phyloP scores from a whole-genome alignment of 2,329 filamentous ascomycete species.

The Metarhizium guizhouense region DNA sequence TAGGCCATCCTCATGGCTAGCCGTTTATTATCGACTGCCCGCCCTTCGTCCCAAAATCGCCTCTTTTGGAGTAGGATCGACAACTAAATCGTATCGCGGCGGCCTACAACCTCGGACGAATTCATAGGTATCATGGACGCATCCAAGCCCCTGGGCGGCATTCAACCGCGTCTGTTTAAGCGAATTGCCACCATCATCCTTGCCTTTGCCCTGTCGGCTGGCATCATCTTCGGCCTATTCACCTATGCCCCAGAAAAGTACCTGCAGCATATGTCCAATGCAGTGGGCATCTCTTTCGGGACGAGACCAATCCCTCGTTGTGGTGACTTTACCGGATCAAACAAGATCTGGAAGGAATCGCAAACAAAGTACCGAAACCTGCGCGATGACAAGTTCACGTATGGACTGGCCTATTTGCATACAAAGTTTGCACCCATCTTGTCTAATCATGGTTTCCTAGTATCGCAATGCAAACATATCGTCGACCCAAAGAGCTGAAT shows the following conservation, averaged over 20 bases:
- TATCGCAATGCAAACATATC: slow-evolving; percentile 28
- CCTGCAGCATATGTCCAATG: not conserved
- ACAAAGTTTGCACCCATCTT: not conserved
- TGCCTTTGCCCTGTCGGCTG: slow-evolving; percentile 1
- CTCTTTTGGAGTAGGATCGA: too few relatives aligned
- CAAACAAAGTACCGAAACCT: slow-evolving; percentile 16
- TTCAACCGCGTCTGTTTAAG: not conserved
- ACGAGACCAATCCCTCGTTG: not conserved
- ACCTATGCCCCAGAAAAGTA: slow-evolving; percentile 1
- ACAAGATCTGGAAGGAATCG: slow-evolving; percentile 13
- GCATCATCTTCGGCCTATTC: slow-evolving; percentile 1
- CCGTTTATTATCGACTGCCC: not conserved
- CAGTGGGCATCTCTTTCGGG: not conserved
- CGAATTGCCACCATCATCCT: slow-evolving; percentile 1
- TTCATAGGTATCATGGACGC: not conserved
- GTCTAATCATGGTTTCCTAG: slow-evolving; percentile 11
- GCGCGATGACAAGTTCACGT: slow-evolving; percentile 23
- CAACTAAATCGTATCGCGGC: not conserved
- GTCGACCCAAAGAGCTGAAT: slow-evolving; percentile 25
- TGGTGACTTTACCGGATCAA: not conserved
- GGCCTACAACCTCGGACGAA: not conserved
- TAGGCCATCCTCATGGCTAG: not conserved
- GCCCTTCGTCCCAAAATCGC: too few relatives aligned
- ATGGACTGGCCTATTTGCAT: slow-evolving; percentile 5
- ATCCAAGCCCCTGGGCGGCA: not conserved